Evolutionary conservation across 257 asterid genomes (phyloP).

Genomic region (Scutellaria minor): DNA sequence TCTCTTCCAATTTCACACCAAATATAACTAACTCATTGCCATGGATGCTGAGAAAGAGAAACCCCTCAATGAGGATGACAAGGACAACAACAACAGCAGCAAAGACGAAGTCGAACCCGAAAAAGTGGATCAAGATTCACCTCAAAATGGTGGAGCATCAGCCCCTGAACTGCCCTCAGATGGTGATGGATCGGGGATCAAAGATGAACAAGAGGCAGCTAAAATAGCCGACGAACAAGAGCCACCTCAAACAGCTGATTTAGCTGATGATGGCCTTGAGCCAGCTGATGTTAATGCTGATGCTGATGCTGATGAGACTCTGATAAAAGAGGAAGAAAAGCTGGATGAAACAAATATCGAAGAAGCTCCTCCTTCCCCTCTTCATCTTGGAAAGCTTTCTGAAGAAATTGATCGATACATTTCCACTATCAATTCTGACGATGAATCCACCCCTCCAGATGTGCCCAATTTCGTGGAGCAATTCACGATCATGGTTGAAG

Average conservation of each 20-base stretch:
- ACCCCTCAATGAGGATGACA: slow-evolving; percentile 36
- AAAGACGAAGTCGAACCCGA: neutral
- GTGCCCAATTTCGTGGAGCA: slow-evolving; percentile 72
- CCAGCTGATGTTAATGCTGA: too few relatives aligned
- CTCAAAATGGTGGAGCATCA: neutral
- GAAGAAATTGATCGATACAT: slow-evolving; percentile 71
- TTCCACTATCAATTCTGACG: slow-evolving; percentile 36
- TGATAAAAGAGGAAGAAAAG: slow-evolving; percentile 25
- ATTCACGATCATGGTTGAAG: slow-evolving; percentile 68
- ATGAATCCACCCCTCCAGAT: slow-evolving; percentile 45
- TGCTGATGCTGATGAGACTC: neutral
- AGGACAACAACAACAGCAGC: neutral
- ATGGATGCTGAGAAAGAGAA: slow-evolving; percentile 62
- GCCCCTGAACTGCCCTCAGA: slow-evolving; percentile 10
- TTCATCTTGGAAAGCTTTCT: slow-evolving; percentile 70
- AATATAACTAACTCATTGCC: neutral
- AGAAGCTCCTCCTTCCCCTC: slow-evolving; percentile 56
- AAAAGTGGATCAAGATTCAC: slow-evolving; percentile 31
- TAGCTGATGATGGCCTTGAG: too few relatives aligned
- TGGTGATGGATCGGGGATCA: neutral
- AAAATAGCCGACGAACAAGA: neutral
- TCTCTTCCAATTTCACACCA: neutral
- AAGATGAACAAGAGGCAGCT: neutral
- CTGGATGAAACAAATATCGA: slow-evolving; percentile 16
- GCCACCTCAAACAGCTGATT: too few relatives aligned